Base-by-base conservation (phyloP, 495 filamentous ascomycete genomes). In the Chaetomium fimeti region DNA sequence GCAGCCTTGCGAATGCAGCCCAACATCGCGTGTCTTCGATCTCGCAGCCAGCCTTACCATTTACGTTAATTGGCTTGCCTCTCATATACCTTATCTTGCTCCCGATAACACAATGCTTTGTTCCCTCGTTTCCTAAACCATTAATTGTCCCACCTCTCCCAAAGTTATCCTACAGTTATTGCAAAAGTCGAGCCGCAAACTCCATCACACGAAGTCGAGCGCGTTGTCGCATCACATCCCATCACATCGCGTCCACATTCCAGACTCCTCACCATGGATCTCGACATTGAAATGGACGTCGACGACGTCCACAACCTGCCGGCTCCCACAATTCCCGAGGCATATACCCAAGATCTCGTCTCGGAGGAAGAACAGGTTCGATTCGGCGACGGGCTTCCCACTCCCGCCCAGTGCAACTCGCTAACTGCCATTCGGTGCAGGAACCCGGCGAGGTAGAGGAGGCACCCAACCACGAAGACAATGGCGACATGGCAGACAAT, bases 281-380 rank as follows among this genome's bases (percentile, higher is more conserved):
- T 91, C 58, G 90, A 92, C 55, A 89, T 92, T 74, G 90, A 92
- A 57, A 83, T 83, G 79, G 80, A 80, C 57, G 74, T 91, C 57
- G 87, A 85, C 64, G 74, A 79, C 69, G 72, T 74, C 48, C 72
- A 76, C 18, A 74, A 79, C 22, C 75, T 79, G 45, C 69, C 77
- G 8, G 40, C 22, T 11, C 48, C 57, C 49, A 71, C 67, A 24
- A 69, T 81, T 15, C 74, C 73, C 32, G 80, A 82, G 18, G 76
- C 80, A 15, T 81, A 81, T 72, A 63, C 70, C 74, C 67, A 81
- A 70, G 71, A 83, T 75, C 68, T 74, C 53, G 70, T 76, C 32
- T 72, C 72, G 1, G 71, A 68, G 11, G 75, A 75, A 25, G 75
- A 77, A 60, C 74, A 77, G 64, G 73, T 75, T 62, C 61, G 73